These are phyloP conservation scores for Colletotrichum sp. DNA, from an alignment of 2,329 filamentous ascomycete species.

Conservation along the genomic window DNA sequence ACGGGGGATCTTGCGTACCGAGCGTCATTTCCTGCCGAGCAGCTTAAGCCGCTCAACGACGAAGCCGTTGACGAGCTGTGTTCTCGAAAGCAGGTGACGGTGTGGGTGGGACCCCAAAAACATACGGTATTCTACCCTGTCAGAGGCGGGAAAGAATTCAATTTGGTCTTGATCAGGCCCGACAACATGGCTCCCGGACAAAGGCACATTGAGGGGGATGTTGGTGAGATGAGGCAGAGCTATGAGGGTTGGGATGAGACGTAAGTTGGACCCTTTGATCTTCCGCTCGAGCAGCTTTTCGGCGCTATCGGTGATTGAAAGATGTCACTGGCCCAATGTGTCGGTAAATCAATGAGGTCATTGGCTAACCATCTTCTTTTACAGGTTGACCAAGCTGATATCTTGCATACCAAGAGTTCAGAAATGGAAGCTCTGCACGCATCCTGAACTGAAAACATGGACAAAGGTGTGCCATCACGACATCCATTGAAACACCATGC, in stretches of 20 bases:
- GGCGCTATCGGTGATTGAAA: not conserved
- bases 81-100: not conserved
- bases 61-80: not conserved
- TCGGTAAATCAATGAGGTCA: not conserved
- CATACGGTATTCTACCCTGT: conserved; percentile 1
- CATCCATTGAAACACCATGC: not conserved
- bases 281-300: not conserved
- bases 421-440: conserved; percentile 14
- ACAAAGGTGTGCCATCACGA: not conserved
- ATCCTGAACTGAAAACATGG: not conserved
- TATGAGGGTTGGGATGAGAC: conserved; percentile 7
- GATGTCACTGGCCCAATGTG: not conserved
- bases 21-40: not conserved
- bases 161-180: not conserved
- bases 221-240: conserved; percentile 5
- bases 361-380: not conserved
- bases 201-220: not conserved
- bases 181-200: not conserved
- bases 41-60: conserved; percentile 2
- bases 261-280: not conserved
- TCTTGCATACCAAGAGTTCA: not conserved
- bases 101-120: not conserved
- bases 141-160: not conserved
- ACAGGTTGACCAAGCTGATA: conserved; percentile 2
- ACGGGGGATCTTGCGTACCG: not conserved